Conservation (phyloP, 768 basidiomycete species). For the Candolleomyces aberdarensis region DNA sequence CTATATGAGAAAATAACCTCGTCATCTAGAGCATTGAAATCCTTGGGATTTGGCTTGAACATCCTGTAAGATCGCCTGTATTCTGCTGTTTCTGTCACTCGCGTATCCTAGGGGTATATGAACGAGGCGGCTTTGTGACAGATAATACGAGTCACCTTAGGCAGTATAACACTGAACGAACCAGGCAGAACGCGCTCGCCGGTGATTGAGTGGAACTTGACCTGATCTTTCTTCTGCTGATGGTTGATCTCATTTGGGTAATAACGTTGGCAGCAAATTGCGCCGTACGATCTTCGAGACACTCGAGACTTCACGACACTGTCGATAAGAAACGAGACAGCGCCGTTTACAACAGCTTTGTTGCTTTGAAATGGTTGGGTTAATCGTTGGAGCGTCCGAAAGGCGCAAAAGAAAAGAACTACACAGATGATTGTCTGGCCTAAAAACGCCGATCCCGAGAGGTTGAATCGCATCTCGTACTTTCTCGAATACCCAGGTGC, state of each 20-base stretch:
- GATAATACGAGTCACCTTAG: not conserved
- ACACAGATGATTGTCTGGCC: constrained; percentile 54
- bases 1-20: not conserved
- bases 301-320: constrained; percentile 39
- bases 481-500: constrained; percentile 48
- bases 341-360: constrained; percentile 24
- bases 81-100: not conserved
- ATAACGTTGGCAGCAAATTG: constrained; percentile 24
- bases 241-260: constrained; percentile 35
- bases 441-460: constrained; percentile 37
- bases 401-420: constrained; percentile 19
- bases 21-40: not conserved
- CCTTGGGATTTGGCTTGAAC: not conserved
- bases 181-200: not conserved
- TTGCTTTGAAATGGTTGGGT: constrained; percentile 13
- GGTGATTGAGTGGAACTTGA: not conserved
- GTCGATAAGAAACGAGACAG: constrained; percentile 28
- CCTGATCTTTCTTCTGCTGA: constrained; percentile 12
- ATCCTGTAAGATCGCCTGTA: not conserved
- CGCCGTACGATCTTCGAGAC: constrained; percentile 38
- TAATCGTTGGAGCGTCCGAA: too few species aligned
- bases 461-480: constrained; percentile 37
- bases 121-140: not conserved
- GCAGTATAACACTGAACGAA: not conserved
- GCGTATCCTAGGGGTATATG: not conserved